Evolutionary conservation across 257 asterid genomes (phyloP).

Genomic region (Catharanthus roseus): DNA sequence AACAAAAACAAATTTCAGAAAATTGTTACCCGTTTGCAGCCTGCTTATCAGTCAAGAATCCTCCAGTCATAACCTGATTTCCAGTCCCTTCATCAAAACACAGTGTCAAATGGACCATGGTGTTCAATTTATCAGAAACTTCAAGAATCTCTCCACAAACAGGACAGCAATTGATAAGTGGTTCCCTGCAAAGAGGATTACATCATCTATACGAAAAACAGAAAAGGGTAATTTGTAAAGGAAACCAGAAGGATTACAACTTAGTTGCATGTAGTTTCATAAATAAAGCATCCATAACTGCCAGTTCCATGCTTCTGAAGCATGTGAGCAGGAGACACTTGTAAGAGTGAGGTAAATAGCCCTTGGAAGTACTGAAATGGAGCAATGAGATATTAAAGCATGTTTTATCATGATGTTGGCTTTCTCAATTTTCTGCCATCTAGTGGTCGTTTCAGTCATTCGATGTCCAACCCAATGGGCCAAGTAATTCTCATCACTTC

Average conservation of each 20-base stretch:
- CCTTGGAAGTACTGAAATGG: neutral
- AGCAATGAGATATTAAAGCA: neutral
- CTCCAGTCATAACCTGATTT: slow-evolving; percentile 92
- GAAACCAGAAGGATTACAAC: slow-evolving; percentile 1
- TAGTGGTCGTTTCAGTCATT: neutral
- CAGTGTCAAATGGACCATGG: slow-evolving; percentile 81
- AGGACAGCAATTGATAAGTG: slow-evolving; percentile 90
- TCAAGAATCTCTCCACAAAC: slow-evolving; percentile 90
- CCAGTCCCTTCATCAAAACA: slow-evolving; percentile 99
- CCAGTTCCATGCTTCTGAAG: neutral
- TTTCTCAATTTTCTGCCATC: neutral
- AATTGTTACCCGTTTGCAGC: slow-evolving; percentile 87
- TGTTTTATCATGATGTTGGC: neutral
- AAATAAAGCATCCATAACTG: neutral
- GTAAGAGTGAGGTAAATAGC: neutral
- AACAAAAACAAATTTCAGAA: slow-evolving; percentile 16
- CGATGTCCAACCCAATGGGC: neutral
- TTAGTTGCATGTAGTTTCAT: neutral
- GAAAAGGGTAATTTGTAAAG: neutral
- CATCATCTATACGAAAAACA: slow-evolving; percentile 4
- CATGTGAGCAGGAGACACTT: neutral
- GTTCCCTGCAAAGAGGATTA: slow-evolving; percentile 49
- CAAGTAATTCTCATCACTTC: neutral
- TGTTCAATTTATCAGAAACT: slow-evolving; percentile 68
- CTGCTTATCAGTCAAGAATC: slow-evolving; percentile 95